Evolutionary conservation across 176 grass and related monocot genomes (phyloP), one percentile per base, ranked within the genome.

Genomic region (Elymus sibiricus): DNA sequence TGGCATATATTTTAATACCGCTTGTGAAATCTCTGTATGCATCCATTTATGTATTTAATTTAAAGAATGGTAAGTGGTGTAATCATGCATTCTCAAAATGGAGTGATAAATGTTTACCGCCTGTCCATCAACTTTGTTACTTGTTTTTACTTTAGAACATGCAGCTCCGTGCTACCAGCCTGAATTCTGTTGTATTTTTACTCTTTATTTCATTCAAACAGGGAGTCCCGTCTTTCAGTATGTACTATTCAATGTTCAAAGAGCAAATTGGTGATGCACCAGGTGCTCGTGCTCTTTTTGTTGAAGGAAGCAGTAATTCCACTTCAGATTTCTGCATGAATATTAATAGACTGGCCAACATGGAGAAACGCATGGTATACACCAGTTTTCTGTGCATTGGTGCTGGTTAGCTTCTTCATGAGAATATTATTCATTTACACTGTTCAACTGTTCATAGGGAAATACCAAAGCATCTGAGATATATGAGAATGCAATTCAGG

Each of bases 401-500:
- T 81, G 24, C 28, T 80, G 40, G 63, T 38, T 88, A 75, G 70
- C 74, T 68, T 79, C 6, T 80, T 29, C 66, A 5, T 19, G 49
- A 44, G 65, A 88, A 60, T 79, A 74, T 82, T 28, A 59, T 59
- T 16, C 70, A 28, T 31, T 77, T 69, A 25, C 79, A 78, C 53
- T 86, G 78, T 92, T 85, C 12, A 69, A 77, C 73, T 86, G 64
- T 74, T 79, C 69, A 76, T 74, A 98, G 95, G 95, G 95, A 86
- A 94, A 95, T 72, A 83, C 79, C 80, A 80, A 93, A 90, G 88
- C 80, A 62, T 93, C 91, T 82, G 70, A 89, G 72, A 90, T 94
- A 92, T 98, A 98, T 86, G 93, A 98, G 85, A 90, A 76, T 79
- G 93, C 91, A 85, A 95, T 98, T 93, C 86, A 94, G 69, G 72